phyloP scores from a whole-genome alignment of 2,329 filamentous ascomycete genomes.

The Bipolaris cookei region DNA sequence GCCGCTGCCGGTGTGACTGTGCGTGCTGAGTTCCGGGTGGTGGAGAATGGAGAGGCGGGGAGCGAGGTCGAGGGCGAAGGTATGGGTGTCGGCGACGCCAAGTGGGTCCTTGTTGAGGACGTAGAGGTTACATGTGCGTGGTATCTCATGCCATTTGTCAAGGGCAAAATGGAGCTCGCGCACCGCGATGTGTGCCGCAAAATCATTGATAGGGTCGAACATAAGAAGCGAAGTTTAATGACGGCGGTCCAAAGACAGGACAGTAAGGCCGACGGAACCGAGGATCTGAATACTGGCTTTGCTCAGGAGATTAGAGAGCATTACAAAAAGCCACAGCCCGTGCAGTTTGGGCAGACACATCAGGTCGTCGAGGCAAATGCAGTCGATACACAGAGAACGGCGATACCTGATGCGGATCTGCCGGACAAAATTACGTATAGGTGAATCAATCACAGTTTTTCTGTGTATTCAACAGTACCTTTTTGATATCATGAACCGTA shows the following conservation, averaged over 20 bases:
- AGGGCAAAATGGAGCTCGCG: constrained; percentile 42
- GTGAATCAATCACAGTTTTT: constrained; percentile 6
- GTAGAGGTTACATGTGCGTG: constrained; percentile 43
- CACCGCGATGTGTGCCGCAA: constrained; percentile 44
- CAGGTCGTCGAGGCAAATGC: constrained; percentile 19
- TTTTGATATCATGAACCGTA: no score
- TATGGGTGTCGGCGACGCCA: constrained; percentile 40
- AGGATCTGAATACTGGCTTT: constrained; percentile 9
- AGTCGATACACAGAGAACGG: constrained; percentile 18
- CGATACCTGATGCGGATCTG: constrained; percentile 9
- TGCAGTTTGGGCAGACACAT: constrained; percentile 5
- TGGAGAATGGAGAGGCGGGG: constrained; percentile 29
- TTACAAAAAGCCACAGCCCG: constrained; percentile 3
- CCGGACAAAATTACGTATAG: constrained; percentile 36
- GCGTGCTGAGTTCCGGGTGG: constrained; percentile 43
- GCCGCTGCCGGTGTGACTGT: constrained; percentile 38
- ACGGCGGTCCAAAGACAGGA: constrained; percentile 1
- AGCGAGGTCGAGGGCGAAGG: constrained; percentile 43
- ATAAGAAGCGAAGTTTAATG: constrained; percentile 18
- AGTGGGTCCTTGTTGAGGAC: constrained; percentile 46
- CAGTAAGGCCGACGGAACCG: constrained; percentile 24
- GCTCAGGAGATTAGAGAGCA: constrained; percentile 5
- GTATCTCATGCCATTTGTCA: constrained; percentile 48
- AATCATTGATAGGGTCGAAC: constrained; percentile 42
- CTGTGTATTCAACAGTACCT: no score